Conservation (phyloP, 2,329 filamentous ascomycete genomes). For the Cucurbitaria berberidis region DNA sequence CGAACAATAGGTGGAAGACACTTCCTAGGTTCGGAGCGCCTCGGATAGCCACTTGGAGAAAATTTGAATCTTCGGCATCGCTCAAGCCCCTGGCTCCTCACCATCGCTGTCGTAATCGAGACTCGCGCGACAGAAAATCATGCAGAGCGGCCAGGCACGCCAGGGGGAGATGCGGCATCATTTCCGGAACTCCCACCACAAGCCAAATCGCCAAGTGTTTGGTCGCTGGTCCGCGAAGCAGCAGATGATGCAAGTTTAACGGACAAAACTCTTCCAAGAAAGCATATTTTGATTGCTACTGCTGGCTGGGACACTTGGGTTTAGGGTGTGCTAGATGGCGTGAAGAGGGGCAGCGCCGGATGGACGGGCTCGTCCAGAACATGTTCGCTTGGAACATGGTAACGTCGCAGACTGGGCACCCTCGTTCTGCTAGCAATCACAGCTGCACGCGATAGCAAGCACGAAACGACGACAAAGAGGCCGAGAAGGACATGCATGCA, state of each 20-base stretch:
- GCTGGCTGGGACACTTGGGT: background rate
- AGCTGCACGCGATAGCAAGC: background rate
- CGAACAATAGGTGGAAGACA: no score
- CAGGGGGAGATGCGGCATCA: background rate
- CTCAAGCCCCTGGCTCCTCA: no score
- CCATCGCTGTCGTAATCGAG: no score
- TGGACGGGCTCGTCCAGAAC: background rate
- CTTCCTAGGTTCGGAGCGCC: no score
- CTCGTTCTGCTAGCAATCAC: background rate
- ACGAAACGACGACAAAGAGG: background rate
- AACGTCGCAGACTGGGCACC: background rate
- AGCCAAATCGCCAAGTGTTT: background rate
- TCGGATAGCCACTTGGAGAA: no score
- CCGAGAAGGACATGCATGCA: background rate
- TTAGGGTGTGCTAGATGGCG: background rate
- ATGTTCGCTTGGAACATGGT: background rate
- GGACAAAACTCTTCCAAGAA: background rate
- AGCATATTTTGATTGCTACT: background rate
- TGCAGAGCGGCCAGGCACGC: background rate
- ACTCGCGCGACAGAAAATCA: no score
- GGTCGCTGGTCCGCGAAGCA: background rate
- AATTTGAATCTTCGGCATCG: no score
- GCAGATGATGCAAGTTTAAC: background rate
- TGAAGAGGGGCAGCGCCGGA: background rate
- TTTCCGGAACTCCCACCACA: background rate